Evolutionary conservation across 73 alveolate genomes (phyloP).

Genomic region (Paramecium octaurelia): DNA sequence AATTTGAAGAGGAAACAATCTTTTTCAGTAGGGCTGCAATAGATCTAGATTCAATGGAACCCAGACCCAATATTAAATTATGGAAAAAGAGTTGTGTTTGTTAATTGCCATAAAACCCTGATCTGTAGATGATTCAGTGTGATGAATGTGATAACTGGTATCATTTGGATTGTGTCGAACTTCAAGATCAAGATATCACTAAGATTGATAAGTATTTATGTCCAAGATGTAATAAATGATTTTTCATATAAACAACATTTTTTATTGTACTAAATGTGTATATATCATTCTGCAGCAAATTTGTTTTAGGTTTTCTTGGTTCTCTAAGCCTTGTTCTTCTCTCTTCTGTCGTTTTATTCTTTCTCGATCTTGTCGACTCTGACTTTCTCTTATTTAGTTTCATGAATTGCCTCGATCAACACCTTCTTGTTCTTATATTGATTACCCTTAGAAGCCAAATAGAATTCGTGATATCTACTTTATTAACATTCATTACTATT

Average conservation of each 20-base stretch:
- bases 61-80: constrained; percentile 81
- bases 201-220: constrained; percentile 46
- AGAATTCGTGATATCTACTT: constrained; percentile 88
- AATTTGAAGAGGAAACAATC: constrained; percentile 71
- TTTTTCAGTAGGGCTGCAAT: constrained; percentile 83
- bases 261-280: background rate
- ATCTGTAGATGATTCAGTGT: constrained; percentile 82
- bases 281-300: constrained; percentile 11
- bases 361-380: constrained; percentile 52
- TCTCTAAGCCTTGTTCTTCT: constrained; percentile 59
- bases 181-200: constrained; percentile 70
- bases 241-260: background rate
- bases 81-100: constrained; percentile 90
- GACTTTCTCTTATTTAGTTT: constrained; percentile 71
- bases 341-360: constrained; percentile 62
- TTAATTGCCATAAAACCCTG: constrained; percentile 87
- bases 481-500: constrained; percentile 50
- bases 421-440: constrained; percentile 95
- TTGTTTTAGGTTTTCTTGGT: constrained; percentile 41
- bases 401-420: constrained; percentile 95
- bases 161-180: constrained; percentile 89
- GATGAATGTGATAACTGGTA: constrained; percentile 86
- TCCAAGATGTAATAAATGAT: background rate
- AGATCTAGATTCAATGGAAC: constrained; percentile 67
- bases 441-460: constrained; percentile 96